These are phyloP conservation scores for Malassezia brasiliensis DNA, from an alignment of 1,284 basidiomycete genomes.

Conservation along the genomic window DNA sequence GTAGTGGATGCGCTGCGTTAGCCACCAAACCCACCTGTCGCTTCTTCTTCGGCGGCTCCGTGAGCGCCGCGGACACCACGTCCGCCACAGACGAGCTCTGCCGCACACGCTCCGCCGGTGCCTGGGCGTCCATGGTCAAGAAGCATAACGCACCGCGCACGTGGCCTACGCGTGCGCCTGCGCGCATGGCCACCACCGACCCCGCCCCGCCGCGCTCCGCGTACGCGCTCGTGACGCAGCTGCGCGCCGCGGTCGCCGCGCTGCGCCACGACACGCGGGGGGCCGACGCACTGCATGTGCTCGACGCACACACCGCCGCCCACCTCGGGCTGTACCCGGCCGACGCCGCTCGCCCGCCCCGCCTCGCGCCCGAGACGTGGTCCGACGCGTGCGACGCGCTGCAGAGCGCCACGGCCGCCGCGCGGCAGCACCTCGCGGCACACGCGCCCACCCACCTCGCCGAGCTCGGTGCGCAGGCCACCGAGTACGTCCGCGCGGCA, in stretches of 20 bases:
- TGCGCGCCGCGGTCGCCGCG: not conserved
- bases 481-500: not conserved
- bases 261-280: not conserved
- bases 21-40: conserved; percentile 19
- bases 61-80: conserved; percentile 33
- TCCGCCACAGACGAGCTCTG: conserved; percentile 23
- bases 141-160: not conserved
- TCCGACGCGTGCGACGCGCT: conserved; percentile 1
- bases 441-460: not conserved
- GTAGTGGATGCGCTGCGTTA: conserved; percentile 33
- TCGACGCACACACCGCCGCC: not conserved
- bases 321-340: not conserved
- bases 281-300: not conserved
- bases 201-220: not conserved
- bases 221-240: not conserved
- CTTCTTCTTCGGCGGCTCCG: conserved; percentile 31
- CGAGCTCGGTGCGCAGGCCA: conserved; percentile 7
- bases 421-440: not conserved
- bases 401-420: not conserved
- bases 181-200: too few relatives aligned
- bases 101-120: not conserved
- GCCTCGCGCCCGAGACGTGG: conserved; percentile 2
- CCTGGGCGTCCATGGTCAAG: not conserved
- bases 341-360: not conserved
- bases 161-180: not conserved